Percentiles rank a stretch among this genome's conserved stretches.
phyloP scores from a whole-genome alignment of 805 yeast genomes.

The Schizosaccharomyces cryophilus region DNA sequence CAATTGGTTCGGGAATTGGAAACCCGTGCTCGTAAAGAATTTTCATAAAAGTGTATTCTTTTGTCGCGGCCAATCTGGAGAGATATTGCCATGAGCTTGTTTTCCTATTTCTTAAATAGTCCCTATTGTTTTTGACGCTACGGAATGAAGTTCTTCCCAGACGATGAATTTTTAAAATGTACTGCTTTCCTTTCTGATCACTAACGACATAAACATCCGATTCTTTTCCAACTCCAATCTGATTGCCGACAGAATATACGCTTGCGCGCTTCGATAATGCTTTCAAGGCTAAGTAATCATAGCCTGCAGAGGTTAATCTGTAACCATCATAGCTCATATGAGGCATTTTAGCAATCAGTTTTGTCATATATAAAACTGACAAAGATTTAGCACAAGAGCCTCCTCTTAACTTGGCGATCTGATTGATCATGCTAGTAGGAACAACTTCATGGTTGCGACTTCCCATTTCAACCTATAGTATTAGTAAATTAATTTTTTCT shows the following conservation, averaged over 20 bases:
- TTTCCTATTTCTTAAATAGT: constrained; percentile 47
- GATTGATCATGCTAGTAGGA: constrained; percentile 64
- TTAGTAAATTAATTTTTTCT: neutral
- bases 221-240: constrained; percentile 92
- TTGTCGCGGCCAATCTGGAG: constrained; percentile 71
- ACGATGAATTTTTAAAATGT: constrained; percentile 73
- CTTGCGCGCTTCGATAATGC: constrained; percentile 54
- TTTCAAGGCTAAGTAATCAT: constrained; percentile 75
- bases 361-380: constrained; percentile 67
- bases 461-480: constrained; percentile 40
- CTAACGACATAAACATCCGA: constrained; percentile 77
- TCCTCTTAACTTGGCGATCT: constrained; percentile 52
- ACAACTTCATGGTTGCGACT: constrained; percentile 84
- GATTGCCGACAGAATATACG: constrained; percentile 55
- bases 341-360: constrained; percentile 48
- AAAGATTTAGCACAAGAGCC: constrained; percentile 57
- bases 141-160: constrained; percentile 83
- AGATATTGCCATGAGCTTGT: constrained; percentile 83
- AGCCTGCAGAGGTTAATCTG: constrained; percentile 66
- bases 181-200: constrained; percentile 36
- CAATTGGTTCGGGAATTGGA: constrained; percentile 69
- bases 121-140: constrained; percentile 82
- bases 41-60: constrained; percentile 74
- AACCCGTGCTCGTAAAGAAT: constrained; percentile 53
- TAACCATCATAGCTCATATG: constrained; percentile 89